Percentiles rank a stretch among this genome's conserved stretches.
phyloP scores from a whole-genome alignment of 768 basidiomycete species.

The Tylopilus rubrobrunneus region DNA sequence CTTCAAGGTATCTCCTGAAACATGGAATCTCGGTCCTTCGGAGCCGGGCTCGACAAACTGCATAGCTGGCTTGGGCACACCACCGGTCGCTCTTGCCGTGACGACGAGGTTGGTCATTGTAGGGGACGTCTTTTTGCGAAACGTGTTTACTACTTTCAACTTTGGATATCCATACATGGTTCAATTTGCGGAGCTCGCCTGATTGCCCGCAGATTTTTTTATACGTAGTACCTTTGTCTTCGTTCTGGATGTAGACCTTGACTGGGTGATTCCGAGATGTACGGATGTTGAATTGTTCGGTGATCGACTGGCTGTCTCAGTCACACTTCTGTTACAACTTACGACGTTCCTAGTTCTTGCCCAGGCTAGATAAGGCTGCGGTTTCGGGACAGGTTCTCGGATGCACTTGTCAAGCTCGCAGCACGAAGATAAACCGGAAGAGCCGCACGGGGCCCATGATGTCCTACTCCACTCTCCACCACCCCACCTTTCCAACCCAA shows the following conservation, averaged over 20 bases:
- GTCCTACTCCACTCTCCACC: conserved; percentile 30
- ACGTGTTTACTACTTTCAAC: conserved; percentile 27
- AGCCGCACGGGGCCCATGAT: conserved; percentile 12
- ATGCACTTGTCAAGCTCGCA: not conserved
- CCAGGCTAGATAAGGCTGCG: not conserved
- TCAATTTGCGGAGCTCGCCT: conserved; percentile 31
- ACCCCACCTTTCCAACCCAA: conserved; percentile 18
- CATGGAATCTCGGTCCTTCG: conserved; percentile 38
- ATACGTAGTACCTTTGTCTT: not conserved
- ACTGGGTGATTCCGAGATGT: too few species aligned
- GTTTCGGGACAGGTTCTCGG: not conserved
- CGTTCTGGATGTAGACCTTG: not conserved
- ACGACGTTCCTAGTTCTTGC: too few species aligned
- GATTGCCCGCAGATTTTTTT: not conserved
- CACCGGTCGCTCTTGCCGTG: not conserved
- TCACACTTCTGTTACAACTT: too few species aligned
- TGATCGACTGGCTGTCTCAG: not conserved
- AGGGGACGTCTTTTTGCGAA: conserved; percentile 27
- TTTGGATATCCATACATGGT: conserved; percentile 20
- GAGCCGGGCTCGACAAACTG: conserved; percentile 21
- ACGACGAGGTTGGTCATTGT: conserved; percentile 4
- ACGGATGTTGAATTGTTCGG: not conserved
- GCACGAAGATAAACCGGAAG: conserved; percentile 23
- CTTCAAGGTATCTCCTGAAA: too few species aligned
- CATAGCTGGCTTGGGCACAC: conserved; percentile 26